These are phyloP conservation scores for Alternaria solani DNA, from an alignment of 2,329 filamentous ascomycete genomes.

Conservation along the genomic window DNA sequence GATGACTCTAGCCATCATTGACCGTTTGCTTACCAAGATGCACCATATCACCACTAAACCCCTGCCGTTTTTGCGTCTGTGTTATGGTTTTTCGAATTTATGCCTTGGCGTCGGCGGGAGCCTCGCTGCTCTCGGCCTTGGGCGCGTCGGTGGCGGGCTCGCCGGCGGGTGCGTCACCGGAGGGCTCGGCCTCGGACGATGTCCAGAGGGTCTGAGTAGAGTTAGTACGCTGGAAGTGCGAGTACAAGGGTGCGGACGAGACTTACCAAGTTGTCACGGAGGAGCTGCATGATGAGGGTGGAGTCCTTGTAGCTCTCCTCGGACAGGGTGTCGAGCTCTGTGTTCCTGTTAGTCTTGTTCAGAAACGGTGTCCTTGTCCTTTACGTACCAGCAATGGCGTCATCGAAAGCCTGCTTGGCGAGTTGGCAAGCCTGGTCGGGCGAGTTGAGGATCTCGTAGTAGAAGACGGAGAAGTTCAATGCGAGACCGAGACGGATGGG, in stretches of 20 bases:
- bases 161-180: slow-evolving; percentile 63
- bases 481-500: slow-evolving; percentile 91
- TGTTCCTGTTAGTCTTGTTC: slow-evolving; percentile 27
- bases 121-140: slow-evolving; percentile 50
- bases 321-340: slow-evolving; percentile 93
- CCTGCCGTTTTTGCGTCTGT: slow-evolving; percentile 45
- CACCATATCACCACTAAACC: slow-evolving; percentile 40
- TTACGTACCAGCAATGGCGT: slow-evolving; percentile 83
- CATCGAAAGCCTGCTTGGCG: slow-evolving; percentile 94
- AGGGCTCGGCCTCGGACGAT: slow-evolving; percentile 93
- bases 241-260: neutral
- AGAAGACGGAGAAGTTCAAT: slow-evolving; percentile 98
- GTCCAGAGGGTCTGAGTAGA: slow-evolving; percentile 89
- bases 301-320: slow-evolving; percentile 99
- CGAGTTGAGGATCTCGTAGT: slow-evolving; percentile 99
- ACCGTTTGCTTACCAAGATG: slow-evolving; percentile 42
- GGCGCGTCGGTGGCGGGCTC: slow-evolving; percentile 63
- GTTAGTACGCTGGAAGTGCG: slow-evolving; percentile 4
- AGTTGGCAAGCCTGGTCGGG: slow-evolving; percentile 98
- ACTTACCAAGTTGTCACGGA: slow-evolving; percentile 89
- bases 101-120: slow-evolving; percentile 70
- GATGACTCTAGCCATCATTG: slow-evolving; percentile 42
- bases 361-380: neutral
- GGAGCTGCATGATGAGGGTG: slow-evolving; percentile 97
- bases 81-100: slow-evolving; percentile 36